A percentile compares a stretch with the other conserved stretches of the same genome.
phyloP scores from a whole-genome alignment of 768 basidiomycete species.

The Suillus plorans region DNA sequence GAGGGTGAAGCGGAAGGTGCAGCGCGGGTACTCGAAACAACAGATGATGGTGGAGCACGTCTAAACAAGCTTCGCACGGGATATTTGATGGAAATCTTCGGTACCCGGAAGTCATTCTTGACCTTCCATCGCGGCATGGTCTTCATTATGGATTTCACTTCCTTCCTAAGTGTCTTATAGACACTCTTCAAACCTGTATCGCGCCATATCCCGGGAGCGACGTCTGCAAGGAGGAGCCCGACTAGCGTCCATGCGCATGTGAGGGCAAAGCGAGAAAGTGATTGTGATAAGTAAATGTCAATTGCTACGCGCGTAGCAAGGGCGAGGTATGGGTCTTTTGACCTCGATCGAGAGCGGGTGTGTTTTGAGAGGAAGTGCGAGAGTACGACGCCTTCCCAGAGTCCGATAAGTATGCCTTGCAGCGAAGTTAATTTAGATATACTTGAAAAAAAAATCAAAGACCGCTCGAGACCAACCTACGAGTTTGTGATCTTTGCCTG shows the following conservation, averaged over 20 bases:
- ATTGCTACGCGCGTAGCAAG: conserved; percentile 69
- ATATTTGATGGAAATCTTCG: conserved; percentile 1
- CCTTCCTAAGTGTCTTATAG: conserved; percentile 38
- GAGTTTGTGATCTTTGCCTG: conserved; percentile 30
- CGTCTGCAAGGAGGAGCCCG: conserved; percentile 53
- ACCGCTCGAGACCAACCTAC: conserved; percentile 23
- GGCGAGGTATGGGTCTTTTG: conserved; percentile 69
- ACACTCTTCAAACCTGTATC: conserved; percentile 39
- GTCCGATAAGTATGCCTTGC: conserved; percentile 66
- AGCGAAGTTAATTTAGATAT: conserved; percentile 27
- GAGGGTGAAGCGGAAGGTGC: conserved; percentile 20
- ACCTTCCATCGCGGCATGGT: conserved; percentile 31
- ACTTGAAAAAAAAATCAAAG: background rate
- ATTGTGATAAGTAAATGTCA: conserved; percentile 68
- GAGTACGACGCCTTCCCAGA: conserved; percentile 79
- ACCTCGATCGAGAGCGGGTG: conserved; percentile 39
- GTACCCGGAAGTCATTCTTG: conserved; percentile 22
- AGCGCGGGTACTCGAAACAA: conserved; percentile 21
- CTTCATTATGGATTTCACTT: conserved; percentile 30
- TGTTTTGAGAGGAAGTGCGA: conserved; percentile 70
- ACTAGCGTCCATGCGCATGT: conserved; percentile 53
- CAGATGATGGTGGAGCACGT: conserved; percentile 17
- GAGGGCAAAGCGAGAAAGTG: conserved; percentile 43
- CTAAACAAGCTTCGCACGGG: background rate
- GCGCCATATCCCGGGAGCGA: conserved; percentile 45